Evolutionary conservation across 768 basidiomycete genomes (phyloP).

Genomic region (Cyclocybe cylindracea): DNA sequence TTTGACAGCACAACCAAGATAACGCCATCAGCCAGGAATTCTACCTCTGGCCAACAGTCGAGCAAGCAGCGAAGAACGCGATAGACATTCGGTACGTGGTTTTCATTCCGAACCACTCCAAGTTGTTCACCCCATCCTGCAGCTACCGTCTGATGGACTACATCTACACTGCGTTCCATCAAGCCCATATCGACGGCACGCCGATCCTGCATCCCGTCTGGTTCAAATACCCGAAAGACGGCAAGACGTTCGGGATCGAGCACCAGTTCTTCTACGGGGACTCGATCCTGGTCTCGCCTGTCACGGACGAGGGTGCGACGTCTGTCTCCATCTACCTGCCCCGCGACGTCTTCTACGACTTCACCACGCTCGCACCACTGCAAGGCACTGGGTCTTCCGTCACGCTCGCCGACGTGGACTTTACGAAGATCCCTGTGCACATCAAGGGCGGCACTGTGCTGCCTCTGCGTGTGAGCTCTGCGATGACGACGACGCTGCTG

Average conservation of each 20-base stretch:
- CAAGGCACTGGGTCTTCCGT: too few relatives aligned
- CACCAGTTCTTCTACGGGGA: slow-evolving; percentile 71
- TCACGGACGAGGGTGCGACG: slow-evolving; percentile 61
- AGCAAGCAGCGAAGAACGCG: slow-evolving; percentile 59
- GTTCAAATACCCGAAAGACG: slow-evolving; percentile 68
- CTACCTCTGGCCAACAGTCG: slow-evolving; percentile 60
- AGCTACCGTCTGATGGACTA: slow-evolving; percentile 74
- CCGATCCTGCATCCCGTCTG: slow-evolving; percentile 66
- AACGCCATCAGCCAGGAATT: slow-evolving; percentile 63
- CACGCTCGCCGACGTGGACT: too few relatives aligned
- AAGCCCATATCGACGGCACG: slow-evolving; percentile 56
- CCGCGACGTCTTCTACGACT: too few relatives aligned
- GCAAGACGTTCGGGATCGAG: slow-evolving; percentile 58
- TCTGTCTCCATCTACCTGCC: too few relatives aligned
- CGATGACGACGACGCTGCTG: too few relatives aligned
- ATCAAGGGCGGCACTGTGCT: too few relatives aligned
- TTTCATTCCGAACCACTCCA: neutral
- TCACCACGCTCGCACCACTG: too few relatives aligned
- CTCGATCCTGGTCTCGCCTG: slow-evolving; percentile 69
- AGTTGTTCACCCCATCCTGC: neutral
- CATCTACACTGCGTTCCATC: slow-evolving; percentile 70
- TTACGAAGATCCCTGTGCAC: too few relatives aligned
- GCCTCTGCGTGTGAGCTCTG: too few relatives aligned
- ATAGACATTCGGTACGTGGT: slow-evolving; percentile 57
- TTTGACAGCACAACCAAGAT: slow-evolving; percentile 53